Evolutionary conservation across 257 asterid species (phyloP), one percentile per base, ranked within the genome.

Genomic region (Ehretia macrophylla): DNA sequence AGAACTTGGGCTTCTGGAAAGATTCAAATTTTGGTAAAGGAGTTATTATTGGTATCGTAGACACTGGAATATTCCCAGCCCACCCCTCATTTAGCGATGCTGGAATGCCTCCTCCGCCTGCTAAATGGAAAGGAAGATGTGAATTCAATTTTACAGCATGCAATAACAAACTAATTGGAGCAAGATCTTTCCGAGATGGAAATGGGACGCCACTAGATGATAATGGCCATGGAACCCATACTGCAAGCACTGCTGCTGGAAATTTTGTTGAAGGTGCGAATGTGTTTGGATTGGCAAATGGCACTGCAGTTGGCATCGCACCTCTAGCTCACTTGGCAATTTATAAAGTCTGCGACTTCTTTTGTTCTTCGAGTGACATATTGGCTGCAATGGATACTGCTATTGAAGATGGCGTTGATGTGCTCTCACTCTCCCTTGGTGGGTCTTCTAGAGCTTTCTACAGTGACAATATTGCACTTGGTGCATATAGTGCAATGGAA

Each of bases 211-310:
- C 38, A 1, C 17, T 52, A 32, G 57, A 52, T 22, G 10, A 0
- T 21, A 11, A 22, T 1, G 84, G 81, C 1, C 81, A 78, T 32
- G 84, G 81, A 0, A 75, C 81, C 0, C 84, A 78, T 52, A 75
- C 81, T 12, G 56, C 81, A 6, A 20, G 76, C 61, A 78, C 73
- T 0, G 78, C 81, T 4, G 79, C 67, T 6, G 84, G 84, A 39
- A 72, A 72, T 19, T 75, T 75, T 32, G 79, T 79, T 14, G 11
- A 56, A 13, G 68, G 62, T 27, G 79, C 84, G 8, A 57, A 11
- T 60, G 38, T 64, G 14, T 52, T 61, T 16, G 84, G 81, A 5
- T 57, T 49, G 14, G 84, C 84, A 17, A 66, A 63, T 8, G 84
- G 81, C n/a, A 68, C 74, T 0, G 79, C 79, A 6, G 63, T 55